phyloP scores from a whole-genome alignment of 2,329 filamentous ascomycete species.

The Aureobasidium uvarum region DNA sequence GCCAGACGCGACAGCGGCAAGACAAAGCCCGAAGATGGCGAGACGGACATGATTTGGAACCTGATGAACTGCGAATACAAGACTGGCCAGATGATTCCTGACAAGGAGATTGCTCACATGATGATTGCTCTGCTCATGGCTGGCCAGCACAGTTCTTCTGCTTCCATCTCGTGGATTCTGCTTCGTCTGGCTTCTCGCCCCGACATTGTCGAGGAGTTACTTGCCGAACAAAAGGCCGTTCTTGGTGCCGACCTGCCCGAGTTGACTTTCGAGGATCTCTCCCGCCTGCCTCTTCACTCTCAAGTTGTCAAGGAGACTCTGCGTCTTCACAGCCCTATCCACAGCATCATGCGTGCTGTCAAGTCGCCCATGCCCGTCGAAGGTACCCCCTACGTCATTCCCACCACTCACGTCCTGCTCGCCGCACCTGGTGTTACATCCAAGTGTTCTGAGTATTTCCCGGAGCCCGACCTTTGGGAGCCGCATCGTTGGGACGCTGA shows the following conservation, averaged over 20 bases:
- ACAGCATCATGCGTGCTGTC: slow-evolving; percentile 91
- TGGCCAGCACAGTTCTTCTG: slow-evolving; percentile 84
- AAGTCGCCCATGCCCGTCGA: slow-evolving; percentile 82
- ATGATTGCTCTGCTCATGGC: slow-evolving; percentile 94
- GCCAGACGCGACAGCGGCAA: slow-evolving; percentile 58
- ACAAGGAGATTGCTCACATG: slow-evolving; percentile 84
- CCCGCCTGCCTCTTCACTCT: slow-evolving; percentile 75
- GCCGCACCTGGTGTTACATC: slow-evolving; percentile 81
- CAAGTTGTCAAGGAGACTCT: slow-evolving; percentile 90
- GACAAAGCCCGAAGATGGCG: slow-evolving; percentile 41
- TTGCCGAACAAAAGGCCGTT: slow-evolving; percentile 72
- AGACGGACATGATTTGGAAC: slow-evolving; percentile 83
- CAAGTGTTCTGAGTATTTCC: slow-evolving; percentile 71
- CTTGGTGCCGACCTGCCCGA: slow-evolving; percentile 73
- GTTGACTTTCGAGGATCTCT: slow-evolving; percentile 73
- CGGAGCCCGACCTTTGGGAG: slow-evolving; percentile 78
- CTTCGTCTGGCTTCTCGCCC: slow-evolving; percentile 75
- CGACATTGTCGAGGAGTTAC: slow-evolving; percentile 75
- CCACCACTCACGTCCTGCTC: slow-evolving; percentile 75
- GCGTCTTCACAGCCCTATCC: slow-evolving; percentile 85
- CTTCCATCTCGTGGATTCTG: slow-evolving; percentile 81
- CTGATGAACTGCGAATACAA: slow-evolving; percentile 85
- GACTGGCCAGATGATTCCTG: slow-evolving; percentile 72
- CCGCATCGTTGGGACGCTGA: slow-evolving; percentile 84
- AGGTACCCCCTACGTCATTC: slow-evolving; percentile 78